These are phyloP conservation scores for Cutaneotrichosporon cutaneum DNA, from an alignment of 1,284 basidiomycete species.

Conservation along the genomic window DNA sequence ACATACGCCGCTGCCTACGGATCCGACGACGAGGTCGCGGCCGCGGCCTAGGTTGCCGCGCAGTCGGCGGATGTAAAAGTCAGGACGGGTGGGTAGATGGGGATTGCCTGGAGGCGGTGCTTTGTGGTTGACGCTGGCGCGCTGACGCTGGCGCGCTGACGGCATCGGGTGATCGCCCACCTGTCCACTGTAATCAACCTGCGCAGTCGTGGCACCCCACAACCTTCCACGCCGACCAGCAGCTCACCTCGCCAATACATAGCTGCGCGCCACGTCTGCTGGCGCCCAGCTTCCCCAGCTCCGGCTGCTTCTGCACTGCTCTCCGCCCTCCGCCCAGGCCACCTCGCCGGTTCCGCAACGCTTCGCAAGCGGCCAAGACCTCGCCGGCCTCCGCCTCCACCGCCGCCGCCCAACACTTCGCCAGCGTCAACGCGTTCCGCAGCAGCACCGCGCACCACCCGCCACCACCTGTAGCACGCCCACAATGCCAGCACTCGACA, in stretches of 20 bases:
- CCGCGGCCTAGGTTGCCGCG: neutral
- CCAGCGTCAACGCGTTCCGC: too few relatives aligned
- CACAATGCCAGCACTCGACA: constrained; percentile 2
- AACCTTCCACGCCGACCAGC: neutral
- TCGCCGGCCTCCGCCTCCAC: neutral
- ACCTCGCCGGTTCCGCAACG: too few relatives aligned
- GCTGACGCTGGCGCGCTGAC: too few relatives aligned
- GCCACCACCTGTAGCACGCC: neutral
- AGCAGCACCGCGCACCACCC: too few relatives aligned
- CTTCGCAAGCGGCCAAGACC: too few relatives aligned
- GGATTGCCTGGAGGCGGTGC: neutral
- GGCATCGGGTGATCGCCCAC: neutral
- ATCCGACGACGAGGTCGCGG: neutral
- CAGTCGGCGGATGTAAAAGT: neutral
- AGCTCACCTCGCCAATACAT: neutral
- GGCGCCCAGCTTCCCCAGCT: neutral
- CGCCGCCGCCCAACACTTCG: neutral
- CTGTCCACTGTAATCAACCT: neutral
- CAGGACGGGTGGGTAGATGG: neutral
- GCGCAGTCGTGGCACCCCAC: neutral
- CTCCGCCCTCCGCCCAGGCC: too few relatives aligned
- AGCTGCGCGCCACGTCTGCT: neutral
- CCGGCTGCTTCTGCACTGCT: neutral
- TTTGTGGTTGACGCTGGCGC: neutral
- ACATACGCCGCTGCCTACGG: neutral